These are phyloP conservation scores for thale cress (Arabidopsis thaliana) DNA, from an alignment of 345 rosid genomes.

Conservation along the genomic window DNA sequence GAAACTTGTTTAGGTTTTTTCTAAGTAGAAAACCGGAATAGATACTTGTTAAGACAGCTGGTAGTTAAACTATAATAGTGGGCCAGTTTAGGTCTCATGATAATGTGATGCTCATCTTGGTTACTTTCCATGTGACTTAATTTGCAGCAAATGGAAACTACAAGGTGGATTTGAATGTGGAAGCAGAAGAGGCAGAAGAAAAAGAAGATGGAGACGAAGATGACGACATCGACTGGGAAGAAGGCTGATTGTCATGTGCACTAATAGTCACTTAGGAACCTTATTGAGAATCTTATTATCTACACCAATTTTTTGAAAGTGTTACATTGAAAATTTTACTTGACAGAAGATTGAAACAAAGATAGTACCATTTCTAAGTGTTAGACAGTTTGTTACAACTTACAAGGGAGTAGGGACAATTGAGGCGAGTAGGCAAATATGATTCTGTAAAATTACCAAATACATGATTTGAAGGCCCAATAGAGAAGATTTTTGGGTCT, in stretches of 20 bases:
- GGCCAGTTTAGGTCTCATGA: not conserved
- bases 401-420: no score
- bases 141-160: slow-evolving; percentile 4
- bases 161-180: not conserved
- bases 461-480: not conserved
- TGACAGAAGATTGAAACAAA: no score
- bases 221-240: not conserved
- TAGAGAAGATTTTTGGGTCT: not conserved
- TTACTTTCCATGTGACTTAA: not conserved
- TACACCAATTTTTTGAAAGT: not conserved
- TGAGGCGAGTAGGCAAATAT: not conserved
- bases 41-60: not conserved
- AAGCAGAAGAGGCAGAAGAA: not conserved
- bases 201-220: not conserved
- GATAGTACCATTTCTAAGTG: no score
- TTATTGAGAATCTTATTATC: no score
- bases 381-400: no score
- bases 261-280: not conserved
- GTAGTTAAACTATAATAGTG: not conserved
- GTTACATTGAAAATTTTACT: no score
- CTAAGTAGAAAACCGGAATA: not conserved
- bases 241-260: not conserved
- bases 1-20: not conserved
- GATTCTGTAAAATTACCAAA: not conserved
- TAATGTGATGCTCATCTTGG: not conserved